Evolutionary conservation across 192 early-diverging fungal genomes (phyloP).

Genomic region (Entomortierella chlamydospora): DNA sequence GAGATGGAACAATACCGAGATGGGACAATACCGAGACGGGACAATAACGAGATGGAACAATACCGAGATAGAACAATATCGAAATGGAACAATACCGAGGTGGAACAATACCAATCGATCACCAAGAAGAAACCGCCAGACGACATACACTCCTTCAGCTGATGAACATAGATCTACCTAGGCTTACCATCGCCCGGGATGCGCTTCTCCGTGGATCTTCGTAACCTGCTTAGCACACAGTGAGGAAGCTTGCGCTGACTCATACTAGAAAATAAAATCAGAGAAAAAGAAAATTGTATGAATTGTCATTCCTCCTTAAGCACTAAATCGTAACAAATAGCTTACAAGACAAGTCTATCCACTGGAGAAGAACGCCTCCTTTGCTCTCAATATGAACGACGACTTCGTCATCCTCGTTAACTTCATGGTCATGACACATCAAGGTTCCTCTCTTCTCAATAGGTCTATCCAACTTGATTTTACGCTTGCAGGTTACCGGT

Average conservation of each 20-base stretch:
- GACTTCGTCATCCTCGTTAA: constrained; percentile 51
- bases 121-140: not conserved
- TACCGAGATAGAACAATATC: no score
- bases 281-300: not conserved
- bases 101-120: no score
- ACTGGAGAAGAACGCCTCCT: constrained; percentile 47
- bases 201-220: constrained; percentile 56
- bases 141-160: constrained; percentile 50
- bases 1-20: no score
- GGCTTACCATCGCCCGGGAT: constrained; percentile 56
- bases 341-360: constrained; percentile 50
- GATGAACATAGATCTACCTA: constrained; percentile 62
- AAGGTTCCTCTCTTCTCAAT: constrained; percentile 31
- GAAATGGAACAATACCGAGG: no score
- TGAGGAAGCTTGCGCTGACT: constrained; percentile 49
- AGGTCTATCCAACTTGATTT: constrained; percentile 46
- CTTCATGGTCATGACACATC: constrained; percentile 50
- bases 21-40: no score
- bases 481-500: constrained; percentile 34
- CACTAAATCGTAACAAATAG: not conserved
- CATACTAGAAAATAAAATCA: constrained; percentile 41
- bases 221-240: constrained; percentile 48
- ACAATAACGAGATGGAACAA: no score
- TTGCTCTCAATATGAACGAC: constrained; percentile 52
- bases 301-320: not conserved